Percentiles rank a stretch among this genome's conserved stretches.
These are phyloP conservation scores for Tuber calosporum DNA, from an alignment of 495 filamentous ascomycete genomes.

Conservation along the genomic window DNA sequence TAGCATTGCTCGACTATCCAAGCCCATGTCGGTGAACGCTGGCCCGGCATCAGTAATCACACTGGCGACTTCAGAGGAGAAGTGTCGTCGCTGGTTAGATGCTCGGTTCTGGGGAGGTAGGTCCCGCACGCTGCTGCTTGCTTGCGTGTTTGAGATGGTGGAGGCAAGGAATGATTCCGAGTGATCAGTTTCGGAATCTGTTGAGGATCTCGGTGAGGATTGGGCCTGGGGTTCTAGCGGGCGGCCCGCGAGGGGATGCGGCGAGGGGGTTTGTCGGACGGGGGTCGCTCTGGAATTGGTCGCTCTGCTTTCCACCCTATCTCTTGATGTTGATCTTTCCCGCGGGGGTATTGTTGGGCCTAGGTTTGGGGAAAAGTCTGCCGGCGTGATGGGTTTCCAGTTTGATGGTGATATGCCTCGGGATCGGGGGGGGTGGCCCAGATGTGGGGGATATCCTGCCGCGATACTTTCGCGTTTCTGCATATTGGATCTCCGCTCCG, in stretches of 20 bases:
- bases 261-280: not conserved
- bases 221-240: constrained; percentile 6
- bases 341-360: constrained; percentile 26
- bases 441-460: constrained; percentile 19
- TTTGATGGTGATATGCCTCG: constrained; percentile 11
- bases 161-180: constrained; percentile 2
- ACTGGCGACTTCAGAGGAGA: not conserved
- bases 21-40: not conserved
- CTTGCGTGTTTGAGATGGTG: not conserved
- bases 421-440: constrained; percentile 1
- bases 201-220: not conserved
- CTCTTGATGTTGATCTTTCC: constrained; percentile 12
- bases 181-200: constrained; percentile 5
- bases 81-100: not conserved
- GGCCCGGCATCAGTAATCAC: not conserved
- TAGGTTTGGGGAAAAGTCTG: constrained; percentile 29
- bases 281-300: not conserved
- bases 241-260: not conserved
- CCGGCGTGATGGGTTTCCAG: constrained; percentile 15
- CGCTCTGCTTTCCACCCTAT: not conserved
- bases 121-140: not conserved
- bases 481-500: constrained; percentile 16
- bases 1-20: not conserved
- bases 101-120: not conserved
- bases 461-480: constrained; percentile 12